Percentiles rank a stretch among this genome's conserved stretches.
phyloP scores from a whole-genome alignment of 1,284 basidiomycete genomes.

The Ceratobasidium sp. region DNA sequence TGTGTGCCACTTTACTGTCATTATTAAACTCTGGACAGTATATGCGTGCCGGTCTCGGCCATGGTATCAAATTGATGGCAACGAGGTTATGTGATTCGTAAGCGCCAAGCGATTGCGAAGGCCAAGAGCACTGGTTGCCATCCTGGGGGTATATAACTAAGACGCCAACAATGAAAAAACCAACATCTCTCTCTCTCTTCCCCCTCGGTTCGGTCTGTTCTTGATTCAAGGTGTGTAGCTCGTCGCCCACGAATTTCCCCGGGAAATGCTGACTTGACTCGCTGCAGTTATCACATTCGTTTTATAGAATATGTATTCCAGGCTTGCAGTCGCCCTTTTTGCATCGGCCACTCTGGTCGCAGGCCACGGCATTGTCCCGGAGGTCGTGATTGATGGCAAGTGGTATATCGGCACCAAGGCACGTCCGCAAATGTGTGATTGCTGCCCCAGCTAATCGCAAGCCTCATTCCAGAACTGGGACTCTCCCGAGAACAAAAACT shows the following conservation, averaged over 20 bases:
- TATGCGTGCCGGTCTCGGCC: not conserved
- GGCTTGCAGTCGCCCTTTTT: slow-evolving; percentile 31
- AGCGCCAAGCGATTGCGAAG: slow-evolving; percentile 30
- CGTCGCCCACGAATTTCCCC: not conserved
- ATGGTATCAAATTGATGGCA: not conserved
- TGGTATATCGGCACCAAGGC: slow-evolving; percentile 21
- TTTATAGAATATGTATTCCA: slow-evolving; percentile 20
- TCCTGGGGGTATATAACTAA: not conserved
- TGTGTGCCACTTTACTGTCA: too few species aligned
- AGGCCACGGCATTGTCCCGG: slow-evolving; percentile 11
- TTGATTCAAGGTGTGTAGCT: slow-evolving; percentile 3
- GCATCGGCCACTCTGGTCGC: slow-evolving; percentile 35
- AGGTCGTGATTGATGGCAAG: slow-evolving; percentile 15
- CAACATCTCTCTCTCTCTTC: not conserved
- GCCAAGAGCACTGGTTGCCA: slow-evolving; percentile 25
- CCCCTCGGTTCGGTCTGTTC: slow-evolving; percentile 21
- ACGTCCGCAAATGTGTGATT: not conserved
- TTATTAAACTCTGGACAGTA: not conserved
- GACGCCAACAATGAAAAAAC: not conserved
- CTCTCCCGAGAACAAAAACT: slow-evolving; percentile 31
- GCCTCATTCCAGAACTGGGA: slow-evolving; percentile 30
- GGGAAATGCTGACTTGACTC: not conserved
- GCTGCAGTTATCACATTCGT: not conserved
- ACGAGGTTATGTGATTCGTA: slow-evolving; percentile 8
- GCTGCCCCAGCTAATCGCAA: not conserved